Conservation (phyloP, 2,329 filamentous ascomycete species). For the Lecanosticta acicola region DNA sequence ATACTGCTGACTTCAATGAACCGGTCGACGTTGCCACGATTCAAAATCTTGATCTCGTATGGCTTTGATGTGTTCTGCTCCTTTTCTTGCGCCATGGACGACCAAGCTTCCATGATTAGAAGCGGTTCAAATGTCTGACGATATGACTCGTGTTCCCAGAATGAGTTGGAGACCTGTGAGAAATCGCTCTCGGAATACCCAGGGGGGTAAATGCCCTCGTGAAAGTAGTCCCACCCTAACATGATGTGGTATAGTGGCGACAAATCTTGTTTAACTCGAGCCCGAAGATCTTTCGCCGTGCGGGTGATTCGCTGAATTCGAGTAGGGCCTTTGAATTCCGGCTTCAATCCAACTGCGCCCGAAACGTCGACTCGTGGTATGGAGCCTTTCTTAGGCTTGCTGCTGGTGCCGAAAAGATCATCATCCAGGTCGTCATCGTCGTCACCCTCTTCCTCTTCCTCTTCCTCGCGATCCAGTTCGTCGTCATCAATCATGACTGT, state of each 20-base stretch:
- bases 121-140: slow-evolving; percentile 86
- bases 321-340: slow-evolving; percentile 61
- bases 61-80: slow-evolving; percentile 76
- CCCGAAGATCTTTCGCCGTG: slow-evolving; percentile 88
- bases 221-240: slow-evolving; percentile 91
- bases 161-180: slow-evolving; percentile 69
- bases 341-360: slow-evolving; percentile 29
- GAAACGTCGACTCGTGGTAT: slow-evolving; percentile 31
- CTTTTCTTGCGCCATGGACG: slow-evolving; percentile 81
- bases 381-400: slow-evolving; percentile 40
- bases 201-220: slow-evolving; percentile 79
- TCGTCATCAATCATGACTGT: slow-evolving; percentile 86
- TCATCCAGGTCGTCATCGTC: slow-evolving; percentile 51
- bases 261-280: slow-evolving; percentile 83
- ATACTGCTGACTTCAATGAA: slow-evolving; percentile 87
- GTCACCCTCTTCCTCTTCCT: slow-evolving; percentile 32
- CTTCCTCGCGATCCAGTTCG: slow-evolving; percentile 48
- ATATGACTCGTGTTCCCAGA: slow-evolving; percentile 70
- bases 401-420: slow-evolving; percentile 55
- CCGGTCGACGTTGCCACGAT: slow-evolving; percentile 82
- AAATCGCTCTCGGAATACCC: slow-evolving; percentile 64
- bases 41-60: slow-evolving; percentile 82
- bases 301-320: slow-evolving; percentile 77
- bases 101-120: slow-evolving; percentile 90
- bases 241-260: slow-evolving; percentile 78